Evolutionary conservation across 768 basidiomycete species (phyloP).

Genomic region (Hygrophoropsis aurantiaca): DNA sequence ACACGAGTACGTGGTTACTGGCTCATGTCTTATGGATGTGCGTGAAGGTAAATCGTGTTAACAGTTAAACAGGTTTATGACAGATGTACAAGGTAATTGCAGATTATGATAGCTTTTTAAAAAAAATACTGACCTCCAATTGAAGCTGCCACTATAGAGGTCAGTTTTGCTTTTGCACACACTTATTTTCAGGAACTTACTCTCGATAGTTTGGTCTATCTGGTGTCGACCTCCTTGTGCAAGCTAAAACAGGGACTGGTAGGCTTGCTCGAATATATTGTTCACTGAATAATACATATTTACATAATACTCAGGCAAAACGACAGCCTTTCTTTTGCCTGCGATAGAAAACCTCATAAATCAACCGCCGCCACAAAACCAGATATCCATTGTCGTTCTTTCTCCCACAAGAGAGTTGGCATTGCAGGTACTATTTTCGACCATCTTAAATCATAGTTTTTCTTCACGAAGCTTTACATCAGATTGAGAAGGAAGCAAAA

Average conservation of each 20-base stretch:
- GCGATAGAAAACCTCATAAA: constrained; percentile 64
- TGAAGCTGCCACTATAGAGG: constrained; percentile 42
- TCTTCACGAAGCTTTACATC: constrained; percentile 26
- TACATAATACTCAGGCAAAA: constrained; percentile 47
- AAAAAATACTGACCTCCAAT: constrained; percentile 1
- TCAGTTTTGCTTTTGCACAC: constrained; percentile 11
- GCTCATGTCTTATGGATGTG: not conserved
- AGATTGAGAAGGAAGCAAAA: constrained; percentile 64
- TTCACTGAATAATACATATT: not conserved
- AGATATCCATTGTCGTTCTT: constrained; percentile 60
- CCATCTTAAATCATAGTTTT: constrained; percentile 6
- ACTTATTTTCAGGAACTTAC: constrained; percentile 3
- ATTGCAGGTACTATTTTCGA: constrained; percentile 66
- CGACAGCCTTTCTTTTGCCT: constrained; percentile 74
- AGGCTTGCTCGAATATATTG: constrained; percentile 16
- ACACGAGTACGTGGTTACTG: constrained; percentile 37
- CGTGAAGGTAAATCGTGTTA: constrained; percentile 10
- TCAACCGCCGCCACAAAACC: constrained; percentile 30
- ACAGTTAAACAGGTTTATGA: constrained; percentile 35
- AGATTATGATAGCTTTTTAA: not conserved
- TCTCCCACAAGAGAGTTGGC: constrained; percentile 78
- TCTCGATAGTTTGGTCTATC: constrained; percentile 35
- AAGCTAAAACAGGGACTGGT: constrained; percentile 64
- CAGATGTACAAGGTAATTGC: constrained; percentile 50
- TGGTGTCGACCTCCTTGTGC: constrained; percentile 47